Evolutionary conservation across 306 rosid species (phyloP).

Genomic region (Cicer cuneatum): DNA sequence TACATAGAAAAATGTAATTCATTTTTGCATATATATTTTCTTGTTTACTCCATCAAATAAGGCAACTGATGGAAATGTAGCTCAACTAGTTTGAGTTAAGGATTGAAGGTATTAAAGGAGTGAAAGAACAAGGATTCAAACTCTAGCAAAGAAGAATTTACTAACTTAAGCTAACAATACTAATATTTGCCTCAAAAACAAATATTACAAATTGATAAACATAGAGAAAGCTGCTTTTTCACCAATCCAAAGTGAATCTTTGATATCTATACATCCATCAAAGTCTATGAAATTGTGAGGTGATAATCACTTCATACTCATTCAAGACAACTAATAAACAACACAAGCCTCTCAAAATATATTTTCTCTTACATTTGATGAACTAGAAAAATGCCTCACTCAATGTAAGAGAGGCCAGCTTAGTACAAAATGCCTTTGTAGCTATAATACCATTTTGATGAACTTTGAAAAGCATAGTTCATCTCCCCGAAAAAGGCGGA

Average conservation of each 20-base stretch:
- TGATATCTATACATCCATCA: background rate
- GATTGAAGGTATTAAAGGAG: too few relatives aligned
- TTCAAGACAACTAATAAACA: background rate
- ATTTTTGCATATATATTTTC: too few relatives aligned
- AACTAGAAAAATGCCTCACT: slow-evolving; percentile 27
- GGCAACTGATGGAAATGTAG: too few relatives aligned
- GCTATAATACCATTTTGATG: background rate
- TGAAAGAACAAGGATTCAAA: too few relatives aligned
- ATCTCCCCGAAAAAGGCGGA: slow-evolving; percentile 10
- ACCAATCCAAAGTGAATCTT: slow-evolving; percentile 7
- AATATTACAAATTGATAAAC: background rate
- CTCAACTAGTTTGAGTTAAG: too few relatives aligned
- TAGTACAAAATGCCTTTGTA: background rate
- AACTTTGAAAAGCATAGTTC: background rate
- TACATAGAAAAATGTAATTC: too few relatives aligned
- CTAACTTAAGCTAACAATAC: too few relatives aligned
- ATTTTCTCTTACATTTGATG: slow-evolving; percentile 18
- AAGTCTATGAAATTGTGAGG: background rate
- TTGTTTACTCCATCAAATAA: too few relatives aligned
- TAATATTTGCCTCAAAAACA: too few relatives aligned
- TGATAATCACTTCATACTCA: slow-evolving; percentile 14
- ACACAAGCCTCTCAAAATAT: slow-evolving; percentile 13
- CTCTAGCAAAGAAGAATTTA: too few relatives aligned
- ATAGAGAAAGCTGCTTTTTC: background rate
- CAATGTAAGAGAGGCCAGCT: slow-evolving; percentile 6